phyloP scores from a whole-genome alignment of 345 rosid genomes.

The Angophora floribunda region DNA sequence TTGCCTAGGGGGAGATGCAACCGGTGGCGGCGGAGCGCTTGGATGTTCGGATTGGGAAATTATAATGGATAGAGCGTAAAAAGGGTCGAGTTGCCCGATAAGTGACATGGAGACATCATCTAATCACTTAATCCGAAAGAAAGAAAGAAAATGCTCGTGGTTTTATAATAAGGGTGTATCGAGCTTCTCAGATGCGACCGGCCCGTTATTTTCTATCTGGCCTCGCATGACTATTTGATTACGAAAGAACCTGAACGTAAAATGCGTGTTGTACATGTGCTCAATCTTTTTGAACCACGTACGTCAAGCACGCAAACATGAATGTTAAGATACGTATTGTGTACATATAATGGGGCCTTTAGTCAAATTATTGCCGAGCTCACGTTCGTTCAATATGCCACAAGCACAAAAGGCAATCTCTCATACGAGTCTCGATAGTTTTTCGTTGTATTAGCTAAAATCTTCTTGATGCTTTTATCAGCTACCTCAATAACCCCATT shows the following conservation, averaged over 20 bases:
- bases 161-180: neutral
- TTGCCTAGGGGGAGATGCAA: neutral
- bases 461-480: neutral
- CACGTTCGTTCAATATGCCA: too few relatives aligned
- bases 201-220: neutral
- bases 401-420: too few relatives aligned
- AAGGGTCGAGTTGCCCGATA: neutral
- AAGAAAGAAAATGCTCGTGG: neutral
- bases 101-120: neutral
- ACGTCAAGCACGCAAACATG: neutral
- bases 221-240: neutral
- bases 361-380: neutral
- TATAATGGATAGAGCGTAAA: neutral
- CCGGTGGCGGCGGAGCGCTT: neutral
- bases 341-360: neutral
- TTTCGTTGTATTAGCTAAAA: too few relatives aligned
- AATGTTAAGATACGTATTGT: rapidly evolving
- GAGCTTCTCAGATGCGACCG: neutral
- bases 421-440: too few relatives aligned
- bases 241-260: neutral
- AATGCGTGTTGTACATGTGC: neutral
- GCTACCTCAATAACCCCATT: too few relatives aligned
- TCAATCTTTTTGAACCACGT: neutral
- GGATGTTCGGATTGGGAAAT: neutral
- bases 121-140: neutral